A percentile compares a stretch with the other conserved stretches of the same genome.
Conservation (phyloP, 768 basidiomycete genomes). For the Rhodocollybia butyracea region DNA sequence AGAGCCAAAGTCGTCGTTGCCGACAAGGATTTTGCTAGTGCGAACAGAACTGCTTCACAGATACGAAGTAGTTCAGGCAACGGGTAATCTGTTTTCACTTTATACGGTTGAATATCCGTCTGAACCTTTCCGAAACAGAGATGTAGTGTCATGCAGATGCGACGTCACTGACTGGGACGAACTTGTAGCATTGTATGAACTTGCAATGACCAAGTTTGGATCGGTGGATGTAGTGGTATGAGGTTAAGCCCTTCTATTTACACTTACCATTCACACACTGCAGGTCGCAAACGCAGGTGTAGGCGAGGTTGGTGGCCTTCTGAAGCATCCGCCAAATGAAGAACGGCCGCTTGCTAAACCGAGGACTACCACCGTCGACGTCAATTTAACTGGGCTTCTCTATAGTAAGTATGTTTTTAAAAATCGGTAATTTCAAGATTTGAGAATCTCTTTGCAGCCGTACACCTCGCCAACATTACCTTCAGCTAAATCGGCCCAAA, state of each 20-base stretch:
- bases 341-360: slow-evolving; percentile 21
- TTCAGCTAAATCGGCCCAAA: slow-evolving; percentile 14
- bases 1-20: slow-evolving; percentile 56
- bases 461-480: slow-evolving; percentile 31
- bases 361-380: slow-evolving; percentile 20
- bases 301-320: slow-evolving; percentile 27
- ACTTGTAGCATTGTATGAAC: slow-evolving; percentile 48
- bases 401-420: slow-evolving; percentile 22
- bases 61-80: slow-evolving; percentile 31
- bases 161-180: slow-evolving; percentile 55
- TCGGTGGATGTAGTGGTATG: slow-evolving; percentile 53
- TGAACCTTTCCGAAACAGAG: slow-evolving; percentile 23
- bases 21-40: slow-evolving; percentile 41
- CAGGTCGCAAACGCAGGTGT: slow-evolving; percentile 52
- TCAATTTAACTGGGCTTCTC: slow-evolving; percentile 27
- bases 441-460: too few relatives aligned
- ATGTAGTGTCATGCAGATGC: slow-evolving; percentile 40
- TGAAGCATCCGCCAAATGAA: slow-evolving; percentile 9
- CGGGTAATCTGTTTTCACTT: slow-evolving; percentile 31
- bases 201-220: slow-evolving; percentile 42
- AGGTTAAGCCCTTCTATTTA: background rate
- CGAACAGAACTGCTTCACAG: slow-evolving; percentile 35
- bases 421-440: too few relatives aligned
- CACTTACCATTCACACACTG: background rate
- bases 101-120: background rate